Conservation (phyloP, 179 eudicot genomes). For the Beta corolliflora region DNA sequence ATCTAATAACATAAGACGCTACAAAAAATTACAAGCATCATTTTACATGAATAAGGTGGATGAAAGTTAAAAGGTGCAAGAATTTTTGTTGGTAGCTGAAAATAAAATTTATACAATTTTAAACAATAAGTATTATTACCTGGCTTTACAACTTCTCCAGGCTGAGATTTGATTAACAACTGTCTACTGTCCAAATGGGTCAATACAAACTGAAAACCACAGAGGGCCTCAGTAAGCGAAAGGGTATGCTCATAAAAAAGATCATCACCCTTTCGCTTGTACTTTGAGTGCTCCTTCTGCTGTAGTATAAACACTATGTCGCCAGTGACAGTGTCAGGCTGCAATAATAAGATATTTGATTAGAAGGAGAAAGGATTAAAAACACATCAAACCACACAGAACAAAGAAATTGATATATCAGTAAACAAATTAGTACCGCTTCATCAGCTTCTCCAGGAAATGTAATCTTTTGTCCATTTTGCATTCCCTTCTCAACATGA, state of each 20-base stretch:
- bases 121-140: constrained; percentile 24
- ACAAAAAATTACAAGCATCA: background rate
- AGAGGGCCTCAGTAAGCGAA: constrained; percentile 46
- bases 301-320: constrained; percentile 53
- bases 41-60: too few relatives aligned
- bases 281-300: constrained; percentile 53
- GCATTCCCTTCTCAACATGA: constrained; percentile 64
- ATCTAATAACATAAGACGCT: too few relatives aligned
- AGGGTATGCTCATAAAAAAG: constrained; percentile 48
- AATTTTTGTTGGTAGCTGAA: background rate
- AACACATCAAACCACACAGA: background rate
- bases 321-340: constrained; percentile 54
- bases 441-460: constrained; percentile 69
- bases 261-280: constrained; percentile 57
- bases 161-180: constrained; percentile 50
- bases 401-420: background rate
- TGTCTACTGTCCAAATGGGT: constrained; percentile 50
- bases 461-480: constrained; percentile 61
- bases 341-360: constrained; percentile 15
- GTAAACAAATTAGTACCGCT: constrained; percentile 36
- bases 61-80: background rate
- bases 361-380: background rate
- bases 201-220: constrained; percentile 54
- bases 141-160: constrained; percentile 60
- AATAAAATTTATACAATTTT: background rate